Evolutionary conservation across 75 land plant genomes (phyloP), one percentile per base, ranked within the genome.

Genomic region (Sequoiadendron giganteum): DNA sequence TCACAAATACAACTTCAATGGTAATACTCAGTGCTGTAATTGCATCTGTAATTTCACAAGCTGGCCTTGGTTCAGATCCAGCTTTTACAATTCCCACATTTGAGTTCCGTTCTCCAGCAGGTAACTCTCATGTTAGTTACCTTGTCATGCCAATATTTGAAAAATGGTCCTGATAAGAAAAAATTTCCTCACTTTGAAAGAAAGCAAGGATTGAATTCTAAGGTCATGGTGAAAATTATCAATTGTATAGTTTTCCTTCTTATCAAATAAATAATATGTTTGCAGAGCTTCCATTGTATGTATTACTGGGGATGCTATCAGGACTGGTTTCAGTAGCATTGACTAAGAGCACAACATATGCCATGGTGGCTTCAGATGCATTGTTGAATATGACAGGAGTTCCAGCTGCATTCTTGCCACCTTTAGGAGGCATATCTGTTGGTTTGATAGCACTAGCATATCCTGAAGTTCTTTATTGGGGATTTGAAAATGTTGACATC

Each of bases 391-490:
- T 43, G 32, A 91, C 90, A 84, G 93, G 95, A 36, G 83, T 94
- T 86, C 92, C 96, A 42, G 94, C 85, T 79, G 87, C 94, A 19
- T 80, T 93, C 10, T 92, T 95, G 85, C 99, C 99, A 85, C 91
- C 94, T 47, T 40, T 97, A 86, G 99, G 99, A 81, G 94, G 99
- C 28, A 85, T 98, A 54, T 49, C 90, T 70, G 95, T 95, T 86
- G 99, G 99, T 42, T 77, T 98, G 54, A 92, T 97, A 65, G 99
- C 99, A 42, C 90, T 98, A 87, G 90, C 87, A 65, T 98, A 95
- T 89, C 99, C 99, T 30, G 99, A 98, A 85, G 93, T 98, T 86
- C 96, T 98, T 56, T 98, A 98, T 87, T 95, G 99, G 99, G 99
- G 99, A 32, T 98, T 98, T 91, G 93, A 97, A 91, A 98, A 98